Evolutionary conservation across 441 rosid genomes (phyloP), one percentile per base, ranked within the genome.

Genomic region (Lepidium campestre): DNA sequence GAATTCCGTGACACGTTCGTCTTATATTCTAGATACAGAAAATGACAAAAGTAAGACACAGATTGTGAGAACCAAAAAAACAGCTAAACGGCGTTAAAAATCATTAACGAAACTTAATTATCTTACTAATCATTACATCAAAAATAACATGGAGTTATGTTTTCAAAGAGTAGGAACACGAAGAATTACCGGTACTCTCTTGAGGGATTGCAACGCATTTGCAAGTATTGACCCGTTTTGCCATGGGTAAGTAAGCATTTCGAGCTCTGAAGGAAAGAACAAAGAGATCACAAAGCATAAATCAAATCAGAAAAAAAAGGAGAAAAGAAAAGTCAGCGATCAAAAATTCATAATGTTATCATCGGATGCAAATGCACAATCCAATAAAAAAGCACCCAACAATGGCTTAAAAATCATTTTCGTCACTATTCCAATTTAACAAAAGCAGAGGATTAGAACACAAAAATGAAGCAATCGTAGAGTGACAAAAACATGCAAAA

Each of bases 1-100:
- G 75, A 83, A 78, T 94, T 94, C 36, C 99, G 78, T 34, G 86
- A 82, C 27, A 94, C 98, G n/a, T 79, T 83, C 1, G 98, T 94
- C 82, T 74, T 89, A 85, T 83, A 89, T 47, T 81, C 98, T 89
- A 82, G 19, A 76, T 54, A 41, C 4, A 53, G 66, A 72, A 56
- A 46, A 56, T 44, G 10, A 52, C 41, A 60, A 52, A 57, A 19
- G 42, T 35, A 46, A 52, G 14, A 31, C 45, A 39, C 7, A 14
- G 0, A 40, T 35, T n/a, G 11, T 49, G 45, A 20, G 22, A 17
- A 62, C 17, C 35, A 62, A 3, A 44, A 2, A 15, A 52, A 39
- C 61, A 41, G 27, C 46, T 22, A 17, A 52, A 50, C 6, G 7
- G 20, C 46, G 6, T 48, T 14, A 13, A 20, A 59, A 20, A 59